These are phyloP conservation scores for Collybia sordida DNA, from an alignment of 768 basidiomycete genomes.

Conservation along the genomic window DNA sequence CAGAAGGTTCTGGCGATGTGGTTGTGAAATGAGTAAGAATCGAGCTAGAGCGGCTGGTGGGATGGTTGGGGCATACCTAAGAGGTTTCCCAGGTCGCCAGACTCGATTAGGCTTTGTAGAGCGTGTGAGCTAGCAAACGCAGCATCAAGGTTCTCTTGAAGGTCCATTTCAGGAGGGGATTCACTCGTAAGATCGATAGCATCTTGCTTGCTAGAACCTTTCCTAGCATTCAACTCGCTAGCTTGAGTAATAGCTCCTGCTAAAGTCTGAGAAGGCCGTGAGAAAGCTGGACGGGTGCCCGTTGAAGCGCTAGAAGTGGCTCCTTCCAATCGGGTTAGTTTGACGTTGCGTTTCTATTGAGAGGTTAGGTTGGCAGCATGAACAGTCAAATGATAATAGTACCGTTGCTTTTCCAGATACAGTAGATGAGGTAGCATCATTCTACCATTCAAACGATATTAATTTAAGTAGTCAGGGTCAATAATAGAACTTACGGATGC, in stretches of 20 bases:
- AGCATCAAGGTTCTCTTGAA: not conserved
- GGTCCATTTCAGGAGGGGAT: not conserved
- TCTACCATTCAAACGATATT: not conserved
- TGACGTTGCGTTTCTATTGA: not conserved
- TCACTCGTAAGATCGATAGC: conserved; percentile 2
- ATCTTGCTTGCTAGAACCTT: not conserved
- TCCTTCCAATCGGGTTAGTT: not conserved
- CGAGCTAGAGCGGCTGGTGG: not conserved
- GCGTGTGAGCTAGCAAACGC: conserved; percentile 5
- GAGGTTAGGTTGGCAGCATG: not conserved
- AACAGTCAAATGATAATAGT: not conserved
- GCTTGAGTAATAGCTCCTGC: conserved; percentile 13
- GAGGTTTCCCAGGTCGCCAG: not conserved
- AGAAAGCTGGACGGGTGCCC: not conserved
- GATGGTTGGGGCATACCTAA: not conserved
- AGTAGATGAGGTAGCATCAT: not conserved
- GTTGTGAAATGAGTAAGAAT: not conserved
- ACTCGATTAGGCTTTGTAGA: not conserved
- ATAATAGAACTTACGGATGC: too few species aligned
- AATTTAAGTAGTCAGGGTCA: not conserved
- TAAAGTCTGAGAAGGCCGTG: conserved; percentile 3
- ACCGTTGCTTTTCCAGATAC: not conserved
- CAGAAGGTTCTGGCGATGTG: not conserved
- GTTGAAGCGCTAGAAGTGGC: not conserved
- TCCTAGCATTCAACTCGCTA: conserved; percentile 5